Conservation (phyloP, 176 grass and related monocot genomes). For the Echinochloa phyllopogon region DNA sequence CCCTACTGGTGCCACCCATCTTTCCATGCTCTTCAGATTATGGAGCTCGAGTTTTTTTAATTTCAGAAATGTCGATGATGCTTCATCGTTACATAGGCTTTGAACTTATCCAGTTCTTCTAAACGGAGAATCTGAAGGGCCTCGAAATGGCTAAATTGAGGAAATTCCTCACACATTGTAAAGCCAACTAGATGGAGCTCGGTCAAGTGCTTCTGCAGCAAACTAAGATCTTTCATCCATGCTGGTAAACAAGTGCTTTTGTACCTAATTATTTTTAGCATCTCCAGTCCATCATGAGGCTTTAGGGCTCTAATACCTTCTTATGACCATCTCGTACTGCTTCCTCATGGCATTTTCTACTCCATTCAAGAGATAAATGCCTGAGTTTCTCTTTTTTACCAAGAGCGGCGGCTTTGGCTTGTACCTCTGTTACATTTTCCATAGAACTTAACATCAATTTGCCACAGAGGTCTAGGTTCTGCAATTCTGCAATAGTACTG, state of each 20-base stretch:
- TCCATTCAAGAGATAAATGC: conserved; percentile 36
- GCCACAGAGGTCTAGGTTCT: background rate
- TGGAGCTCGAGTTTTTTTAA: background rate
- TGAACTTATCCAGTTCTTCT: background rate
- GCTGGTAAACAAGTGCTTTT: background rate
- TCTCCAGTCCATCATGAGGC: background rate
- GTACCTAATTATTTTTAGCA: background rate
- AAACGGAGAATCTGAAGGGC: conserved; percentile 25
- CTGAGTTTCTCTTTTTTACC: conserved; percentile 18
- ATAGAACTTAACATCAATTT: background rate
- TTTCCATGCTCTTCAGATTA: background rate
- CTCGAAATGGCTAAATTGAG: background rate
- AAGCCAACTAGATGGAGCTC: background rate
- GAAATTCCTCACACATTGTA: conserved; percentile 15
- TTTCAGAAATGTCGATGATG: background rate
- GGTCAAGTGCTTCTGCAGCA: conserved; percentile 9
- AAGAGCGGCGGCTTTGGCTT: background rate
- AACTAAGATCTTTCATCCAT: conserved; percentile 12
- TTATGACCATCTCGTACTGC: background rate
- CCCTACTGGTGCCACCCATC: background rate
- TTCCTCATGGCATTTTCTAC: background rate
- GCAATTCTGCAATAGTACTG: conserved; percentile 23
- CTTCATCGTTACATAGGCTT: background rate
- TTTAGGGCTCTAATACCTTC: conserved; percentile 25
- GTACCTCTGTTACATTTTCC: background rate